Percentiles rank a stretch among this genome's conserved stretches.
Conservation (phyloP, 306 rosid species). For the Cucurbita ficifolia region DNA sequence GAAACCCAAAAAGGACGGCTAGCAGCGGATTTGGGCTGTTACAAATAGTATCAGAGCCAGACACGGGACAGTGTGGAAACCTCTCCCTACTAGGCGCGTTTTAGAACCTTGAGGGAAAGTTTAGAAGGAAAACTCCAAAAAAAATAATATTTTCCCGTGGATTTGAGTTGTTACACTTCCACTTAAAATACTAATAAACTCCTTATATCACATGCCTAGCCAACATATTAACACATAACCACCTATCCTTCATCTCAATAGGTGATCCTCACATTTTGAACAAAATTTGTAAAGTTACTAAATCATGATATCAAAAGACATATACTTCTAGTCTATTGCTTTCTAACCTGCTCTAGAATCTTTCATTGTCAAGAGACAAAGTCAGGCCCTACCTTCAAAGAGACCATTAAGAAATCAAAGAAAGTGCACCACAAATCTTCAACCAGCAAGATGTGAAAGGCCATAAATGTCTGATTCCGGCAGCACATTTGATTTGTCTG, state of each 20-base stretch:
- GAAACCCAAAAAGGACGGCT: no score
- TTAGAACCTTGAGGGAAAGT: no score
- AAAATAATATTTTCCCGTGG: no score
- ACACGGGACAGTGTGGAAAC: no score
- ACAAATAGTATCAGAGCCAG: no score
- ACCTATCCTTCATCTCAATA: not conserved
- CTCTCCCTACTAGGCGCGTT: no score
- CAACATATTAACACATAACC: not conserved
- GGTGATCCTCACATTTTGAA: not conserved
- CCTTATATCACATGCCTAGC: not conserved
- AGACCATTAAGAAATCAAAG: not conserved
- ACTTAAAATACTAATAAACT: not conserved
- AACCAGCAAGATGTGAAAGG: not conserved
- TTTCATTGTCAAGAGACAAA: not conserved
- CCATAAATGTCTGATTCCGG: not conserved
- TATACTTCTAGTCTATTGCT: not conserved
- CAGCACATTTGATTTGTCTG: not conserved
- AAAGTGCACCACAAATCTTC: not conserved
- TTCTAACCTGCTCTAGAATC: not conserved
- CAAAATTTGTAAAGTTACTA: no score
- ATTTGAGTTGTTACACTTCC: not conserved
- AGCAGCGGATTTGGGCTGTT: no score
- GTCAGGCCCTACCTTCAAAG: not conserved
- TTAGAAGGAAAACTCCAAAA: no score
- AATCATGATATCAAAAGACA: no score